Conservation (phyloP, 2,329 filamentous ascomycete species). For the Cordyceps cateniannulata region DNA sequence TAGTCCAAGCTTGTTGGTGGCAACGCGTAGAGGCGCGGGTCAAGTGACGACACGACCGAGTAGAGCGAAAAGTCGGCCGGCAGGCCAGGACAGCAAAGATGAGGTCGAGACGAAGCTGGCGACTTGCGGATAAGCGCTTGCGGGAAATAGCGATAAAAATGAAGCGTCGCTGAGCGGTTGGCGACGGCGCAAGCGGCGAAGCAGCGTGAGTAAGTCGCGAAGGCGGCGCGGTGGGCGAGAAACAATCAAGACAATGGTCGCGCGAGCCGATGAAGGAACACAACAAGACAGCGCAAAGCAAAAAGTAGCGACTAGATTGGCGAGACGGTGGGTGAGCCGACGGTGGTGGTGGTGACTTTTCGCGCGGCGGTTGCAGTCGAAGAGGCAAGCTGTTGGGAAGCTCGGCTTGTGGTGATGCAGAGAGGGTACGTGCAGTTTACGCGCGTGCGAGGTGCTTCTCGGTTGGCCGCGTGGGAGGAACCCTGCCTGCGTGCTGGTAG, state of each 20-base stretch:
- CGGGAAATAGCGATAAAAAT: neutral
- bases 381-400: neutral
- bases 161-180: neutral
- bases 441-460: slow-evolving; percentile 12
- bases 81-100: neutral
- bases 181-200: slow-evolving; percentile 1
- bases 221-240: neutral
- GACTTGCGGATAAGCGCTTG: neutral
- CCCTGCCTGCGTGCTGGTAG: neutral
- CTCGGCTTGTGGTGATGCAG: slow-evolving; percentile 5
- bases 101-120: neutral
- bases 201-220: neutral
- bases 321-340: neutral
- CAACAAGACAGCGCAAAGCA: neutral
- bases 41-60: neutral
- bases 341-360: neutral
- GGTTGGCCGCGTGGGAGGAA: slow-evolving; percentile 2
- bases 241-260: neutral
- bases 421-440: slow-evolving; percentile 8
- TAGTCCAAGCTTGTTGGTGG: slow-evolving; percentile 1
- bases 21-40: slow-evolving; percentile 8
- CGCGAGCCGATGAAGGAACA: neutral
- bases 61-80: neutral
- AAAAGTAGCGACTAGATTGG: neutral
- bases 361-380: neutral